These are phyloP conservation scores for Agrocybe chaxingu DNA, from an alignment of 768 basidiomycete species.

Conservation along the genomic window DNA sequence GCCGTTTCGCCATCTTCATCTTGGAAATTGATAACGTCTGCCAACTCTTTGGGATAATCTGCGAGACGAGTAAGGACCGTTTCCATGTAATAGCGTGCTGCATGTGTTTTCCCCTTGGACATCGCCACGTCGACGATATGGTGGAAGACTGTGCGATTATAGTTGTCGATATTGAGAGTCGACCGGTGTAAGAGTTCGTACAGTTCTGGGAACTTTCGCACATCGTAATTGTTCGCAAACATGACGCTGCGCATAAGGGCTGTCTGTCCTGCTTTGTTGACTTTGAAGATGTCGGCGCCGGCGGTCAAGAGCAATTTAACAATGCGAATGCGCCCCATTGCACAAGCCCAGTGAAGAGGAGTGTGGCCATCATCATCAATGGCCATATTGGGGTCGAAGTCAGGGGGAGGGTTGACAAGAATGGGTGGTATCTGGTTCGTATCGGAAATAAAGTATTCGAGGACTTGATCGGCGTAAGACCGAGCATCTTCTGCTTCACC, in stretches of 20 bases:
- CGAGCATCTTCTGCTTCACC: slow-evolving; percentile 56
- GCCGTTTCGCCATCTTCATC: slow-evolving; percentile 99
- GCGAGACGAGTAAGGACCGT: slow-evolving; percentile 82
- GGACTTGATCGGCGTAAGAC: slow-evolving; percentile 90
- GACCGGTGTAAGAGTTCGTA: slow-evolving; percentile 97
- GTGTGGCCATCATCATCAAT: slow-evolving; percentile 99
- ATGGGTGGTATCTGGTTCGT: slow-evolving; percentile 86
- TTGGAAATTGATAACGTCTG: slow-evolving; percentile 98
- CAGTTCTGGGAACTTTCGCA: slow-evolving; percentile 96
- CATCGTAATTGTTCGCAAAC: slow-evolving; percentile 99
- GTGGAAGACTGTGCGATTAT: slow-evolving; percentile 96
- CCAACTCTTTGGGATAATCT: slow-evolving; percentile 93
- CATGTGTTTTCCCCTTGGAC: slow-evolving; percentile 96
- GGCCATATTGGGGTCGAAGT: slow-evolving; percentile 93
- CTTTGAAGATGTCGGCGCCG: slow-evolving; percentile 95
- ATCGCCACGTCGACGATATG: slow-evolving; percentile 97
- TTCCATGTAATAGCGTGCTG: slow-evolving; percentile 98
- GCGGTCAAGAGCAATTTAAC: slow-evolving; percentile 92
- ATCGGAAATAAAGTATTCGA: slow-evolving; percentile 99
- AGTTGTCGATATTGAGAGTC: slow-evolving; percentile 97
- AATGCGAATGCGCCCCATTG: slow-evolving; percentile 96
- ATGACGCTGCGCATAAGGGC: slow-evolving; percentile 98
- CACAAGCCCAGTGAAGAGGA: slow-evolving; percentile 96
- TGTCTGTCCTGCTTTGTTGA: slow-evolving; percentile 95
- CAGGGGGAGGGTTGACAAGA: slow-evolving; percentile 81